Evolutionary conservation across 371 early-diverging fungal genomes (phyloP).

Genomic region (Mortierella sp.): DNA sequence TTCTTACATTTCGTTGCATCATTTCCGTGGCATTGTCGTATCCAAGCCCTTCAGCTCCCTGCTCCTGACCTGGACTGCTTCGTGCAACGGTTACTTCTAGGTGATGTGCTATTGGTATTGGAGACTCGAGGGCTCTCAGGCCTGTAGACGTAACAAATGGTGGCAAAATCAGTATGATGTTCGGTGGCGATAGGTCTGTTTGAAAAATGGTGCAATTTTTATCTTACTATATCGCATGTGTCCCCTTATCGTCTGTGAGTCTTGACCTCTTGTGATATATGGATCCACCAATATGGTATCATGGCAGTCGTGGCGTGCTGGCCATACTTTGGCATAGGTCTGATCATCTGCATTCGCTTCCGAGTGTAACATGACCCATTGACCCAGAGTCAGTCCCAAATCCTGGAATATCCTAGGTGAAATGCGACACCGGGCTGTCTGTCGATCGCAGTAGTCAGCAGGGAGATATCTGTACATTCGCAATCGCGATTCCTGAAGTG

Average conservation of each 20-base stretch:
- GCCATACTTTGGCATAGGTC: constrained; percentile 42
- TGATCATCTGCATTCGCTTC: constrained; percentile 14
- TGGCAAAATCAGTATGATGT: too few species aligned
- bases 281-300: constrained; percentile 33
- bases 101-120: constrained; percentile 20
- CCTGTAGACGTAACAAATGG: neutral
- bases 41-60: constrained; percentile 7
- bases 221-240: constrained; percentile 17
- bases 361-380: constrained; percentile 40
- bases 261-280: constrained; percentile 4
- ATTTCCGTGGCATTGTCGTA: constrained; percentile 38
- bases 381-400: constrained; percentile 29
- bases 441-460: constrained; percentile 49
- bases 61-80: neutral
- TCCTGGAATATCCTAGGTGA: constrained; percentile 29
- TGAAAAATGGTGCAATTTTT: neutral
- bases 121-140: constrained; percentile 9
- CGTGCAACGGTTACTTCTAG: constrained; percentile 18
- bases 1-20: constrained; percentile 37
- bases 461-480: constrained; percentile 34
- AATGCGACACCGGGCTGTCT: constrained; percentile 50
- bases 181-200: too few species aligned
- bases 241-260: neutral
- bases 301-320: constrained; percentile 38
- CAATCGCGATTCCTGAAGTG: neutral